Percentiles rank a stretch among this genome's conserved stretches.
phyloP scores from a whole-genome alignment of 2,329 filamentous ascomycete species.

The Coniochaeta prunicola region DNA sequence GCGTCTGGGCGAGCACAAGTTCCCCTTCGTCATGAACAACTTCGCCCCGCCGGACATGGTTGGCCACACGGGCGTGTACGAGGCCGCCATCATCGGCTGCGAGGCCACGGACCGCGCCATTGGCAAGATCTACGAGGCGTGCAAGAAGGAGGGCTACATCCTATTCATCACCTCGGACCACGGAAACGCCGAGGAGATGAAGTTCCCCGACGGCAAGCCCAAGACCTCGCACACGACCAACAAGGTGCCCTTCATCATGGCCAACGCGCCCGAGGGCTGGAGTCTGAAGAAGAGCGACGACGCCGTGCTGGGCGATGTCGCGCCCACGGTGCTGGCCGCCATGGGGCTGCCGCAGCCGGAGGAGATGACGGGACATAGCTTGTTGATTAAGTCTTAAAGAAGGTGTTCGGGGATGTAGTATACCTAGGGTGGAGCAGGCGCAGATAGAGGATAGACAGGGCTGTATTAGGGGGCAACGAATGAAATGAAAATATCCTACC shows the following conservation, averaged over 20 bases:
- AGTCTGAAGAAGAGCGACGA: constrained; percentile 69
- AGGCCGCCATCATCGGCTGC: constrained; percentile 81
- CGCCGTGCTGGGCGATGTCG: constrained; percentile 94
- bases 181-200: constrained; percentile 99
- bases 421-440: neutral
- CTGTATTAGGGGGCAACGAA: neutral
- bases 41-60: constrained; percentile 99
- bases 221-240: constrained; percentile 98
- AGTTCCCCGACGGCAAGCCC: constrained; percentile 88
- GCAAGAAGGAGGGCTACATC: constrained; percentile 87
- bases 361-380: constrained; percentile 83
- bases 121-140: constrained; percentile 83
- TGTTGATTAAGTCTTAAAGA: constrained; percentile 65
- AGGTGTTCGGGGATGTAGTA: neutral
- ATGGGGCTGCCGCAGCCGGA: constrained; percentile 89
- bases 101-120: constrained; percentile 88
- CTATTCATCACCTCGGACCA: constrained; percentile 96
- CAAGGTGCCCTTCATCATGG: constrained; percentile 97
- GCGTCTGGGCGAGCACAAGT: constrained; percentile 75
- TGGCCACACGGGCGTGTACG: constrained; percentile 94
- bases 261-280: constrained; percentile 88
- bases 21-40: constrained; percentile 99
- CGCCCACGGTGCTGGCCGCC: constrained; percentile 81
- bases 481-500: neutral
- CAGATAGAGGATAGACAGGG: neutral